phyloP scores from a whole-genome alignment of 805 yeast genomes.

The Metschnikowia dekortorum region DNA sequence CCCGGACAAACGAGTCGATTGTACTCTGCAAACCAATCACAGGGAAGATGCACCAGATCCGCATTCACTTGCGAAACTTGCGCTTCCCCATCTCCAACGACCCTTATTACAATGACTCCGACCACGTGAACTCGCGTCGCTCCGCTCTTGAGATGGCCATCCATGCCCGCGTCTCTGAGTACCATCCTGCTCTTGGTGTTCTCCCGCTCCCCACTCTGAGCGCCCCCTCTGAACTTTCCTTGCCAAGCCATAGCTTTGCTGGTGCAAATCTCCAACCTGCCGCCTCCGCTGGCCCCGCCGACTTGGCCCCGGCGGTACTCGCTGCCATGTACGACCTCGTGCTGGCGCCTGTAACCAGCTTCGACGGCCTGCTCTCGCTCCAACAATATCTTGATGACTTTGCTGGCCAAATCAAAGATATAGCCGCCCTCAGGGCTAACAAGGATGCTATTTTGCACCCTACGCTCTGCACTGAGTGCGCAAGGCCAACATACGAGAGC shows the following conservation, averaged over 20 bases:
- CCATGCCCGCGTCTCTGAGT: background rate
- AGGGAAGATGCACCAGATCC: slow-evolving; percentile 55
- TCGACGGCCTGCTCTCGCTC: background rate
- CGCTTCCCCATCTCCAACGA: slow-evolving; percentile 23
- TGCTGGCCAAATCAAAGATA: background rate
- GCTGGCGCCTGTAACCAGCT: background rate
- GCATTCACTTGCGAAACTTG: slow-evolving; percentile 49
- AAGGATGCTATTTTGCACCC: background rate
- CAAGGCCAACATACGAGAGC: slow-evolving; percentile 9
- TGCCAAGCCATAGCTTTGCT: background rate
- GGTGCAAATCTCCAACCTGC: background rate
- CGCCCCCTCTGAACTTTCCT: background rate
- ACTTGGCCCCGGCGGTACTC: background rate
- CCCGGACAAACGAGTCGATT: slow-evolving; percentile 32
- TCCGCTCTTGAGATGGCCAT: slow-evolving; percentile 7
- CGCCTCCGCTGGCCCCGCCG: background rate
- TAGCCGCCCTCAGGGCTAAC: background rate
- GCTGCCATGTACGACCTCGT: background rate
- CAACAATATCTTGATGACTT: background rate
- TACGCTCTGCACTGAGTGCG: slow-evolving; percentile 11
- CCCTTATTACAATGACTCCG: slow-evolving; percentile 7
- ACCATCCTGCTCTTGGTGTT: background rate
- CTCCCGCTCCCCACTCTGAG: background rate
- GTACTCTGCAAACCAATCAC: slow-evolving; percentile 48
- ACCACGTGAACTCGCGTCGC: slow-evolving; percentile 3